Evolutionary conservation across 805 yeast species (phyloP).

Genomic region (Millerozyma acaciae): DNA sequence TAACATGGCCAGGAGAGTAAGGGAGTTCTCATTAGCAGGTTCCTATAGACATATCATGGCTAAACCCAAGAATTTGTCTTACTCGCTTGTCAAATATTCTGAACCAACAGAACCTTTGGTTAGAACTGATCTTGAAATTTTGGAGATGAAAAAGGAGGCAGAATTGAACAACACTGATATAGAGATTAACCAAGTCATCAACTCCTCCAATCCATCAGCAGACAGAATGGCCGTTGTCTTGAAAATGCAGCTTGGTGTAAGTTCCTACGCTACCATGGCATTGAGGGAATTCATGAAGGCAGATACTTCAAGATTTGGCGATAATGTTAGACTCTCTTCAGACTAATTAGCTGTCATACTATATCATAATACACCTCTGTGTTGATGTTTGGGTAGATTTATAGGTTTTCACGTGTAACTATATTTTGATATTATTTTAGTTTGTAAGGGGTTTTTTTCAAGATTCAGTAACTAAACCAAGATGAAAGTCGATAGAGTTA

Average conservation of each 20-base stretch:
- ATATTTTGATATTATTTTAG: too few species aligned
- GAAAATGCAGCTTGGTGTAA: conserved; percentile 72
- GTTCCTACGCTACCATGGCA: conserved; percentile 98
- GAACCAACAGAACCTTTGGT: conserved; percentile 69
- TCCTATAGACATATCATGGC: conserved; percentile 74
- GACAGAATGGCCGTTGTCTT: conserved; percentile 65
- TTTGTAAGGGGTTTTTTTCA: too few species aligned
- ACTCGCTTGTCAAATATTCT: conserved; percentile 56
- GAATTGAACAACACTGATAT: conserved; percentile 6
- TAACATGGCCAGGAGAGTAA: conserved; percentile 76
- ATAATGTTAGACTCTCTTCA: too few species aligned
- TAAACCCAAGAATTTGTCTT: conserved; percentile 62
- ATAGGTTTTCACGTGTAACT: too few species aligned
- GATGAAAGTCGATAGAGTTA: too few species aligned
- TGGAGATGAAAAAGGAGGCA: conserved; percentile 22
- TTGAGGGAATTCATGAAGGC: conserved; percentile 83
- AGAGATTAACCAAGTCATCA: conserved; percentile 20
- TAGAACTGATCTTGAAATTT: conserved; percentile 66
- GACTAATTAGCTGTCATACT: too few species aligned
- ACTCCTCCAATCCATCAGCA: conserved; percentile 31
- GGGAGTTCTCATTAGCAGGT: conserved; percentile 90
- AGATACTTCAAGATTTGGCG: conserved; percentile 50
- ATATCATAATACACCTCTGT: too few species aligned
- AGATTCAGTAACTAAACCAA: too few species aligned
- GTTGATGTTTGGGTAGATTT: too few species aligned